These are phyloP conservation scores for Aspergillus diversus DNA, from an alignment of 495 filamentous ascomycete species.

Conservation along the genomic window DNA sequence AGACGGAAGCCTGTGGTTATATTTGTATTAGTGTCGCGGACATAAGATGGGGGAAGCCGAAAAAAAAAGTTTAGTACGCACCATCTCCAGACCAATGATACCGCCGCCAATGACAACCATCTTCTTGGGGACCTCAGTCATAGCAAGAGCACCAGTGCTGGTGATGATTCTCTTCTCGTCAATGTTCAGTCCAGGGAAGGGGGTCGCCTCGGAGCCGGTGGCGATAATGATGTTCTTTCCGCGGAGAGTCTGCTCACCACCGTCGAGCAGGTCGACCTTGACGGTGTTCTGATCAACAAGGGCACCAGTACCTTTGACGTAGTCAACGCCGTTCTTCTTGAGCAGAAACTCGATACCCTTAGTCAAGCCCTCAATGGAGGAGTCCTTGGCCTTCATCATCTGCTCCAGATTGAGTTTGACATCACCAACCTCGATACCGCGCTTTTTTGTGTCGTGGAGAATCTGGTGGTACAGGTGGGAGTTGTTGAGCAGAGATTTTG, in stretches of 20 bases:
- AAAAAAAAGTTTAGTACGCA: slow-evolving; percentile 32
- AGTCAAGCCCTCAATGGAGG: slow-evolving; percentile 84
- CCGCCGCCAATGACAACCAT: slow-evolving; percentile 98
- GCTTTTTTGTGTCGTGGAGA: slow-evolving; percentile 94
- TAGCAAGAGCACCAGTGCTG: slow-evolving; percentile 89
- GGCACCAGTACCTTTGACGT: slow-evolving; percentile 87
- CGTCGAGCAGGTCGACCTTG: slow-evolving; percentile 85
- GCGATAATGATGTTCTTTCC: slow-evolving; percentile 98
- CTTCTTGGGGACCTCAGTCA: slow-evolving; percentile 92
- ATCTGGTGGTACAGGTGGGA: slow-evolving; percentile 98
- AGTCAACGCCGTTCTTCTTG: slow-evolving; percentile 98
- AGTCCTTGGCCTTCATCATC: slow-evolving; percentile 98
- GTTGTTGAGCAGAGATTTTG: slow-evolving; percentile 99
- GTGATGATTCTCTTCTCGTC: slow-evolving; percentile 97
- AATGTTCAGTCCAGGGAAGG: slow-evolving; percentile 93
- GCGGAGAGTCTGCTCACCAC: slow-evolving; percentile 79
- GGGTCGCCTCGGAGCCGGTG: slow-evolving; percentile 90
- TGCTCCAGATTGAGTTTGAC: slow-evolving; percentile 92
- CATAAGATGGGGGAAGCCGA: not conserved
- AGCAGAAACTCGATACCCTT: slow-evolving; percentile 97
- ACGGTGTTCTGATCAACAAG: slow-evolving; percentile 90
- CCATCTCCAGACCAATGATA: slow-evolving; percentile 99
- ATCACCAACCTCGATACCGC: slow-evolving; percentile 94
- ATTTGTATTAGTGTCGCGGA: slow-evolving; percentile 10
- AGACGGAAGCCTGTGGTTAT: slow-evolving; percentile 73